Evolutionary conservation across 73 alveolate genomes (phyloP), one percentile per base, ranked within the genome.

Genomic region (Effrenium voratum): DNA sequence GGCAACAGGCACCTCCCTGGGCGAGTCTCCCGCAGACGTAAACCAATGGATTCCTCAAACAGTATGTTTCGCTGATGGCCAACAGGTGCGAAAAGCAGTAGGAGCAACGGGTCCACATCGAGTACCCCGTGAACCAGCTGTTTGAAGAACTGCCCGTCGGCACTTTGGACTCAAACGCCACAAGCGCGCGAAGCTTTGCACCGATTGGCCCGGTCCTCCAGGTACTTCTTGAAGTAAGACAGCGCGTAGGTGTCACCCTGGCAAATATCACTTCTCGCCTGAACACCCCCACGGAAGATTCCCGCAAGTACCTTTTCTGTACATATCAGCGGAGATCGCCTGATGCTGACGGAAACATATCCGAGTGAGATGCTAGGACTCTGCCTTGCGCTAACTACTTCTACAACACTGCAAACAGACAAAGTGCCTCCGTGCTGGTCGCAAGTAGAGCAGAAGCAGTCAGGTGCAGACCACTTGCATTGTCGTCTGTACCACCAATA

Each of bases 191-290:
- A 19, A 52, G 8, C 63, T 52, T 52, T 19, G 63, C 72, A 24
- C 28, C 72, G 19, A 26, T 32, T 57, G 24, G 16, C 44, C 38
- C 41, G 22, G 44, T 57, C 94, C 94, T 86, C 94, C 60, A 86
- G 44, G 94, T 86, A 86, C 66, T 86, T 86, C 94, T 60, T 86
- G 82, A 86, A 86, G 63, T 86, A 86, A 15, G 94, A 86, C 66
- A 60, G 41, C 32, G 94, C 94, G 36, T 86, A 86, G 59, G 94
- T 86, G 44, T 86, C 94, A 32, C 94, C 94, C 94, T 86, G 94
- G 40, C 93, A 49, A 32, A 28, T 34, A 66, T 28, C 79, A 55
- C 3, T 16, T 40, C 91, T 68, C 91, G 46, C 91, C 91, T 80
- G 91, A 50, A 80, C 70, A 30, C 46, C 70, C 46, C 91, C 91